A percentile compares a stretch with the other conserved stretches of the same genome.
These are phyloP conservation scores for Cucurbita maxima DNA, from an alignment of 306 rosid species.

Conservation along the genomic window DNA sequence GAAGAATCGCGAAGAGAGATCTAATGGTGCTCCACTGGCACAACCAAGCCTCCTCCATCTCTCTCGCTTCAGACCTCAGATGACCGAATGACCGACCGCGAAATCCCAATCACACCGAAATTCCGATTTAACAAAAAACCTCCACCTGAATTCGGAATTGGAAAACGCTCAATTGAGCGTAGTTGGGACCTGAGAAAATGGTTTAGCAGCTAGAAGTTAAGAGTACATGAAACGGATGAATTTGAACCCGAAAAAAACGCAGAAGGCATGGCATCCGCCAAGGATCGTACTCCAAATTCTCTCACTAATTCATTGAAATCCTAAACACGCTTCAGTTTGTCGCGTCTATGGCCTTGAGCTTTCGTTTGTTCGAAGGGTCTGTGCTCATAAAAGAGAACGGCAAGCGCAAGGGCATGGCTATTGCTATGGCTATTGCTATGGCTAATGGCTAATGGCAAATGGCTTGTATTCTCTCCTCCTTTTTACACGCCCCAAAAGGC, in stretches of 20 bases:
- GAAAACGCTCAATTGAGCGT: background rate
- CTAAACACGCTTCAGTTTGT: slow-evolving; percentile 2
- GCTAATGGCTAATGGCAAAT: background rate
- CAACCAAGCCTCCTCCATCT: slow-evolving; percentile 56
- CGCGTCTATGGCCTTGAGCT: background rate
- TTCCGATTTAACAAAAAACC: background rate
- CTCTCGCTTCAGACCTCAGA: slow-evolving; percentile 12
- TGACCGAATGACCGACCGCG: slow-evolving; percentile 17
- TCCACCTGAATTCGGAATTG: slow-evolving; percentile 2
- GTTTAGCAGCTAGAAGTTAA: slow-evolving; percentile 4
- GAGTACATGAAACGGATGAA: slow-evolving; percentile 8
- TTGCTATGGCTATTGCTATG: background rate
- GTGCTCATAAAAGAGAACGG: background rate
- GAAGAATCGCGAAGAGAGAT: slow-evolving; percentile 80
- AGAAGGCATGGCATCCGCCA: slow-evolving; percentile 2
- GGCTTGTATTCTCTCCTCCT: background rate
- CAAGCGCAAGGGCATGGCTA: background rate
- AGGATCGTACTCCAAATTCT: slow-evolving; percentile 3
- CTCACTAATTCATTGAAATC: background rate
- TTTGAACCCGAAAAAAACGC: background rate
- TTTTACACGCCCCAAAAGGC: background rate
- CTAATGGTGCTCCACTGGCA: slow-evolving; percentile 61
- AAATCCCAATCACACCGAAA: background rate
- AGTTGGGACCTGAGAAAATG: background rate
- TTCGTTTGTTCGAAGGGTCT: background rate